Evolutionary conservation across 345 rosid species (phyloP), one percentile per base, ranked within the genome.

Genomic region (Acer campestre): DNA sequence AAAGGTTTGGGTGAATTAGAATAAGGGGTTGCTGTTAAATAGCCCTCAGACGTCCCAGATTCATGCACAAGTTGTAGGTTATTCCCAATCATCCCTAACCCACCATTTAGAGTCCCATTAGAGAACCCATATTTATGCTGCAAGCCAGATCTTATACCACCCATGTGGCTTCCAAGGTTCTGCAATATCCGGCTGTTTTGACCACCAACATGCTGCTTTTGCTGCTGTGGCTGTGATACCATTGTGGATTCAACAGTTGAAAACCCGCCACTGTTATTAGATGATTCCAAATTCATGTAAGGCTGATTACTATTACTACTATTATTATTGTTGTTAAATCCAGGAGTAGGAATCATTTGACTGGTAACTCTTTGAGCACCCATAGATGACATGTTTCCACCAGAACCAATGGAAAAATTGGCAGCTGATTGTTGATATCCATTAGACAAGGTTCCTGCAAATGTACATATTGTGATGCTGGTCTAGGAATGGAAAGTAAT

Each of bases 311-410:
- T 85, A 65, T 67, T 78, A 67, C 73, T 85, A 77, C 65, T 88
- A 80, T 11, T 80, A 75, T 23, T 84, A 75, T 69, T 87, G 56
- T 67, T 84, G 72, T 78, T 88, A 67, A 89, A 94, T 59, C 99
- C 98, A 74, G 99, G 99, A 61, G 98, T 91, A 69, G 99, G 99
- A 81, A 96, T 92, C 98, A 96, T 94, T 80, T 90, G 97, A 82
- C 90, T 83, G 68, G 85, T 58, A 86, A 84, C 86, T 83, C 95
- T 90, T 76, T 88, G 95, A 55, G 82, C 79, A 68, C 92, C 86
- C 85, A 85, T 64, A 61, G 98, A 85, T 59, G 95, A 78, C 92
- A 90, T 81, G 82, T 78, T 94, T 59, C 93, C 97, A 88, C 92
- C 86, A 77, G 96, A 87, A 78, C 88, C 88, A 81, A 89, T 84